A percentile compares a stretch with the other conserved stretches of the same genome.
Evolutionary conservation across 202 grass and related monocot species (phyloP).

Genomic region (Bolboschoenoplectus hybrid): DNA sequence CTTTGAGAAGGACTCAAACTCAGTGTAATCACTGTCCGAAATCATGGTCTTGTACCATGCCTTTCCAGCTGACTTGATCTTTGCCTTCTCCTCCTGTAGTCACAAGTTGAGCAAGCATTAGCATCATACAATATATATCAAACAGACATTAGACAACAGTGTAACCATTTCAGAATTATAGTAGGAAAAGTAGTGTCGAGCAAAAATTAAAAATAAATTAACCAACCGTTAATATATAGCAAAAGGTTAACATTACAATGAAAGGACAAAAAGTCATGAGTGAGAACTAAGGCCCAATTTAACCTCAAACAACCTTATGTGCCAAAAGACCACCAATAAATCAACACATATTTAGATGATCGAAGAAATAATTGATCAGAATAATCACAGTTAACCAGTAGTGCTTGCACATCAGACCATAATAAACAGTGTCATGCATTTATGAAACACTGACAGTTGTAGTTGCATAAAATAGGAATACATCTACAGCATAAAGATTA

Average conservation of each 20-base stretch:
- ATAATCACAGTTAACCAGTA: neutral
- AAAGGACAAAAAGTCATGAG: neutral
- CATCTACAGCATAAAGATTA: neutral
- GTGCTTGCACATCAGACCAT: too few relatives aligned
- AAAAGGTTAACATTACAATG: neutral
- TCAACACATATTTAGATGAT: neutral
- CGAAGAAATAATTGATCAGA: neutral
- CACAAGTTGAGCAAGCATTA: neutral
- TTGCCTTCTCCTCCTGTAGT: conserved; percentile 58
- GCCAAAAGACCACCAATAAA: neutral
- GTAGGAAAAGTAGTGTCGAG: neutral
- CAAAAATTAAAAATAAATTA: neutral
- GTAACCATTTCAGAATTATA: neutral
- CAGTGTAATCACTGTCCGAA: conserved; percentile 65
- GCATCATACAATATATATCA: neutral
- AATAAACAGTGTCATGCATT: too few relatives aligned
- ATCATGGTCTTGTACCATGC: conserved; percentile 81
- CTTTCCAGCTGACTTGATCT: conserved; percentile 62
- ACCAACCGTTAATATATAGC: neutral
- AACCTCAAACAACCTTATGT: neutral
- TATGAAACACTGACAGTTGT: too few relatives aligned
- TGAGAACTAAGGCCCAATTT: too few relatives aligned
- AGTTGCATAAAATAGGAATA: neutral
- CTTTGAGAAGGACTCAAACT: conserved; percentile 88
- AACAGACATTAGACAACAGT: neutral